Conservation (phyloP, 2,329 filamentous ascomycete species). For the Didymella exigua region DNA sequence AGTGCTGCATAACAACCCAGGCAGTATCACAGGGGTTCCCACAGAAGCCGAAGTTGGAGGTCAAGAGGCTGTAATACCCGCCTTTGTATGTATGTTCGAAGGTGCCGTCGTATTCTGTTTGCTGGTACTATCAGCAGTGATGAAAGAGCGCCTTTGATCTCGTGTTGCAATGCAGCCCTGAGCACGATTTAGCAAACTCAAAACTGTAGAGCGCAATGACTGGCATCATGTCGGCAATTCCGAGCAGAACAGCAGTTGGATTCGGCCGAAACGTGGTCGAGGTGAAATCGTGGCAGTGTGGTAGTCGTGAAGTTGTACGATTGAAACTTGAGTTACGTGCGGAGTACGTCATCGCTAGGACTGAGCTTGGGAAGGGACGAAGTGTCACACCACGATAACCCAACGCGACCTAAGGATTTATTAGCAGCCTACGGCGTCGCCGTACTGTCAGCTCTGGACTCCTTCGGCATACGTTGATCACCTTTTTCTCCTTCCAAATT, state of each 20-base stretch:
- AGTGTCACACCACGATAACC: background rate
- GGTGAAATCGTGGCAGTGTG: too few species aligned
- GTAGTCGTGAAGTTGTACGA: background rate
- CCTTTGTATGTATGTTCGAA: background rate
- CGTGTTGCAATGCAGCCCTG: background rate
- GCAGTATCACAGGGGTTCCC: constrained; percentile 3
- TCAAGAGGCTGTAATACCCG: background rate
- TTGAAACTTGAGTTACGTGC: background rate
- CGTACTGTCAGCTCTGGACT: constrained; percentile 1
- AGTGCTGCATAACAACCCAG: background rate
- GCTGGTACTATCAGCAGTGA: background rate
- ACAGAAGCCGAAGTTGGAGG: background rate
- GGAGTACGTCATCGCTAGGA: background rate
- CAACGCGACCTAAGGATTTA: background rate
- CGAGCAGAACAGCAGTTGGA: too few species aligned
- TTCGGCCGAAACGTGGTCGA: too few species aligned
- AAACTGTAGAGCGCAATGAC: background rate
- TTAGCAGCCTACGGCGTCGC: background rate
- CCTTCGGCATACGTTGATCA: constrained; percentile 17
- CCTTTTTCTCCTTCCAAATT: constrained; percentile 20
- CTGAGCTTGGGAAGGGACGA: background rate
- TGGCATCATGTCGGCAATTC: background rate
- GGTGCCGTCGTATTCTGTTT: background rate
- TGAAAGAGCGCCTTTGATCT: background rate
- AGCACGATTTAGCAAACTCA: background rate